Percentiles rank a stretch among this genome's conserved stretches.
These are phyloP conservation scores for Vicia sativa DNA, from an alignment of 306 rosid genomes.

Conservation along the genomic window DNA sequence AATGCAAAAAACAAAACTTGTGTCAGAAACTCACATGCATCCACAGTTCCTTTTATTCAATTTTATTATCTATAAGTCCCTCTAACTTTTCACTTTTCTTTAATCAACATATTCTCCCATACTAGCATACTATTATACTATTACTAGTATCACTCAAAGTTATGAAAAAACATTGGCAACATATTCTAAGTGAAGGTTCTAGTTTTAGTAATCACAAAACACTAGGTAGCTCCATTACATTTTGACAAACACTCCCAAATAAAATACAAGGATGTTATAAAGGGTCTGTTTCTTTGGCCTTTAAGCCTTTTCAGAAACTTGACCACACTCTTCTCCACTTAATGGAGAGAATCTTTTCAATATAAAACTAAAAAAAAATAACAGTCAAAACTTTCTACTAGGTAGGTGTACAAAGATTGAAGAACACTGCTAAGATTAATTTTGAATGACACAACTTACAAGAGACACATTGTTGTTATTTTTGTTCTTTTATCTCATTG, in stretches of 20 bases:
- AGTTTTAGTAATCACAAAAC: conserved; percentile 37
- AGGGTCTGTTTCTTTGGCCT: conserved; percentile 66
- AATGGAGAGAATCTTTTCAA: conserved; percentile 70
- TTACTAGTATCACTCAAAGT: conserved; percentile 10
- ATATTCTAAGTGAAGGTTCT: not conserved
- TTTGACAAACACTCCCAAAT: conserved; percentile 71
- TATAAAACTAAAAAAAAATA: conserved; percentile 15
- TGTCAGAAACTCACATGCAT: conserved; percentile 66
- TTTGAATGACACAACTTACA: conserved; percentile 56
- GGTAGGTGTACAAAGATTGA: conserved; percentile 45
- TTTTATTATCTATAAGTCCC: not conserved
- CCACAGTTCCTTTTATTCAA: not conserved
- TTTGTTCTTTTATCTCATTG: conserved; percentile 39
- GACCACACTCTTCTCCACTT: conserved; percentile 63
- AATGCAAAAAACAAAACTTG: conserved; percentile 39
- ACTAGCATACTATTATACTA: not conserved
- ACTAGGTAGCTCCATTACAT: conserved; percentile 18
- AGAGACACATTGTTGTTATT: conserved; percentile 26
- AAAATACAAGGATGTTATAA: conserved; percentile 57
- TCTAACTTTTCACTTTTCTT: not conserved
- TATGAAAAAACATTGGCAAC: conserved; percentile 1
- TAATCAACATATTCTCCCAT: conserved; percentile 1
- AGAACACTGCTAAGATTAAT: conserved; percentile 47
- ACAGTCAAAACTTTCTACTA: conserved; percentile 86
- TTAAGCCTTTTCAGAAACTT: conserved; percentile 64